phyloP scores from a whole-genome alignment of 768 basidiomycete species.

The Myochromella boudieri region DNA sequence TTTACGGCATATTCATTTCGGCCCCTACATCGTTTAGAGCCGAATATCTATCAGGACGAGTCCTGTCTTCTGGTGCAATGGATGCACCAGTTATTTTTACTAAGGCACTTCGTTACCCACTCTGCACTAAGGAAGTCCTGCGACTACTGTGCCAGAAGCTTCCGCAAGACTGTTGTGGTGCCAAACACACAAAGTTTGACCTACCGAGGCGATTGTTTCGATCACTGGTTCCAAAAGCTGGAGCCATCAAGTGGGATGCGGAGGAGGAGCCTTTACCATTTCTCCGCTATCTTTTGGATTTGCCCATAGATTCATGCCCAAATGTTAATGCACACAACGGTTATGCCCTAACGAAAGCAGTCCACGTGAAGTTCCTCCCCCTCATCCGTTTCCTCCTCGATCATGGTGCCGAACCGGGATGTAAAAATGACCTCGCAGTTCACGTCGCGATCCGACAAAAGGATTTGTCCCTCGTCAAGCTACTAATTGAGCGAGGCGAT shows the following conservation, averaged over 20 bases:
- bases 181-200: constrained; percentile 30
- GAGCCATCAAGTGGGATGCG: constrained; percentile 38
- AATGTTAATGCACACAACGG: constrained; percentile 71
- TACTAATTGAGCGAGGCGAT: constrained; percentile 68
- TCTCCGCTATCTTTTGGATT: constrained; percentile 54
- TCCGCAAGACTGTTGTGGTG: constrained; percentile 29
- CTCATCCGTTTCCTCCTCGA: constrained; percentile 72
- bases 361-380: constrained; percentile 59
- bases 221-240: constrained; percentile 34
- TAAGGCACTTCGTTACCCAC: constrained; percentile 56
- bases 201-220: constrained; percentile 72
- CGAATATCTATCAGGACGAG: constrained; percentile 54
- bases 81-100: constrained; percentile 36
- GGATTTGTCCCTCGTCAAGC: constrained; percentile 64
- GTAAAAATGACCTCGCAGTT: constrained; percentile 65
- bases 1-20: constrained; percentile 53
- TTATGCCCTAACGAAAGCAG: constrained; percentile 81
- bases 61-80: constrained; percentile 11
- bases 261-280: constrained; percentile 62
- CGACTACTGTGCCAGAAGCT: constrained; percentile 37
- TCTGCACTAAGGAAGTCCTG: constrained; percentile 57
- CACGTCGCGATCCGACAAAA: constrained; percentile 72
- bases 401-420: constrained; percentile 67
- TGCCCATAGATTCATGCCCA: constrained; percentile 38
- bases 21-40: constrained; percentile 63